phyloP scores from a whole-genome alignment of 1,284 basidiomycete species.

The Cutaneotrichosporon sp. region DNA sequence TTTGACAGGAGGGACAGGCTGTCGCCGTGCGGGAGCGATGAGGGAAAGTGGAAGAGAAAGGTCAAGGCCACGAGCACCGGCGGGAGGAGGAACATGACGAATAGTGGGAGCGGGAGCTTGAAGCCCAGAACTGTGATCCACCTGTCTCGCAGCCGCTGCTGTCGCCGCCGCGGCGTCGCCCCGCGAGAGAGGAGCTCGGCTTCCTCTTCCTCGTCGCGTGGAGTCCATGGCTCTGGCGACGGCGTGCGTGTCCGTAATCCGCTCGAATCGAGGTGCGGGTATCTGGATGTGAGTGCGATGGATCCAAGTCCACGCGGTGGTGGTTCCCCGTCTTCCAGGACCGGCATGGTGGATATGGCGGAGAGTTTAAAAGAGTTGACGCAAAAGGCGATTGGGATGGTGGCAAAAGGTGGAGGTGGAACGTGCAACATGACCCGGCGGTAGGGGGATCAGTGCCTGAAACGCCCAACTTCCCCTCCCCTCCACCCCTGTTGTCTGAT shows the following conservation, averaged over 20 bases:
- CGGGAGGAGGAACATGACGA: conserved; percentile 13
- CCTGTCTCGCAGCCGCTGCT: neutral
- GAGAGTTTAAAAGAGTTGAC: neutral
- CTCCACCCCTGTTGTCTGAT: too few relatives aligned
- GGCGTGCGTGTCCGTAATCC: neutral
- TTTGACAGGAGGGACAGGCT: conserved; percentile 20
- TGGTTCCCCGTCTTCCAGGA: neutral
- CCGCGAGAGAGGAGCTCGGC: neutral
- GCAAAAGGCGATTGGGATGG: neutral
- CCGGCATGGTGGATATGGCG: neutral
- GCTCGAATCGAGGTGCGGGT: neutral
- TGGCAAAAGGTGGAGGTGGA: neutral
- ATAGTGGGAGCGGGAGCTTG: conserved; percentile 18
- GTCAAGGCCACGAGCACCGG: conserved; percentile 11
- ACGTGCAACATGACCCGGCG: neutral
- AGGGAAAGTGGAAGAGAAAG: conserved; percentile 6
- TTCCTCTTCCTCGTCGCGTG: neutral
- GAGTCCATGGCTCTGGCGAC: conserved; percentile 4
- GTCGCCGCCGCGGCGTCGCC: neutral
- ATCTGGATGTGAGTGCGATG: neutral
- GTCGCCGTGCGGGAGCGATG: neutral
- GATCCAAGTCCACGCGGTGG: neutral
- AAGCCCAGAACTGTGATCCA: conserved; percentile 6
- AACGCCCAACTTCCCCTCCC: neutral
- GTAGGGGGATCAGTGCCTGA: neutral